These are phyloP conservation scores for Thermothelomyces thermophilus DNA, from an alignment of 2,329 filamentous ascomycete genomes.

Conservation along the genomic window DNA sequence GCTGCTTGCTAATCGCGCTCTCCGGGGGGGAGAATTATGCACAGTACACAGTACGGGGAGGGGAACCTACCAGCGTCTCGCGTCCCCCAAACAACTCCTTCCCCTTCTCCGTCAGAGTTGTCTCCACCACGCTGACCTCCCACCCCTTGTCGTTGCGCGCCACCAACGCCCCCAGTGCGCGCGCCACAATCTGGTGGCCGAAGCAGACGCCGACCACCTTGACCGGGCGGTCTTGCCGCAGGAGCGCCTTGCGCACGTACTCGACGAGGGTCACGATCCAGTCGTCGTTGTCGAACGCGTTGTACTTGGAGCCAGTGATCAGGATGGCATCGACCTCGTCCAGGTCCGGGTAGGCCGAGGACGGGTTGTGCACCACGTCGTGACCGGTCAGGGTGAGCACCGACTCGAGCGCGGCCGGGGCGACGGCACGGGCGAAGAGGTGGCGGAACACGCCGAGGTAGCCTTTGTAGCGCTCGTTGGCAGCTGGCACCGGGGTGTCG, in stretches of 20 bases:
- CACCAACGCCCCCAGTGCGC: slow-evolving; percentile 63
- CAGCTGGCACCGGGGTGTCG: slow-evolving; percentile 65
- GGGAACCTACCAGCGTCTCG: slow-evolving; percentile 46
- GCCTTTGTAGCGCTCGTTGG: slow-evolving; percentile 56
- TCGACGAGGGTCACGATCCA: slow-evolving; percentile 73
- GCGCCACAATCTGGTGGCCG: slow-evolving; percentile 76
- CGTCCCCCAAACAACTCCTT: slow-evolving; percentile 63
- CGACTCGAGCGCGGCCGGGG: slow-evolving; percentile 37
- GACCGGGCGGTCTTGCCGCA: slow-evolving; percentile 52
- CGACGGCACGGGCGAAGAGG: slow-evolving; percentile 49
- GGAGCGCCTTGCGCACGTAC: slow-evolving; percentile 48
- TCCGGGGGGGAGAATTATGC: neutral
- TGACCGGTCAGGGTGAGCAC: slow-evolving; percentile 56
- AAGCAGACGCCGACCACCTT: slow-evolving; percentile 78
- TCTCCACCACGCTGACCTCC: slow-evolving; percentile 70
- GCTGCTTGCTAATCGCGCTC: no score
- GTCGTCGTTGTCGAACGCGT: slow-evolving; percentile 63
- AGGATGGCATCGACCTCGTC: slow-evolving; percentile 75
- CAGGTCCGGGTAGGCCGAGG: slow-evolving; percentile 59
- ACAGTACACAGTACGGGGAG: neutral
- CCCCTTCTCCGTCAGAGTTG: slow-evolving; percentile 62
- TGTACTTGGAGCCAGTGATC: slow-evolving; percentile 68
- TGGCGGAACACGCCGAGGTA: slow-evolving; percentile 66
- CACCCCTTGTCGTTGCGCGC: slow-evolving; percentile 63
- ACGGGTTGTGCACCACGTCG: slow-evolving; percentile 61